These are phyloP conservation scores for Bassia scoparia DNA, from an alignment of 148 eudicot genomes.

Conservation along the genomic window DNA sequence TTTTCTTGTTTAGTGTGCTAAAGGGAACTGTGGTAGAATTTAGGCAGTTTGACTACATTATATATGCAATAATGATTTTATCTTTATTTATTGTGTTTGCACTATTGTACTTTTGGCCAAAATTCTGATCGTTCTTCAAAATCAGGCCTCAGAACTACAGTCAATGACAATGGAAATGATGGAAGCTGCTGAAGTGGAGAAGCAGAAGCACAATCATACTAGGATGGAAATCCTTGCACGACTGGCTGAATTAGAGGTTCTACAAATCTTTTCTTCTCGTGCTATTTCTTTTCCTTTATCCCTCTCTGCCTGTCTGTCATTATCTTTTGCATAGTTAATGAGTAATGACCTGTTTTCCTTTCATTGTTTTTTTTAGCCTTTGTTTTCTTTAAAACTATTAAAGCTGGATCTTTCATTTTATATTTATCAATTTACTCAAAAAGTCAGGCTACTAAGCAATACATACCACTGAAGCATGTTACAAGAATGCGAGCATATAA, in stretches of 20 bases:
- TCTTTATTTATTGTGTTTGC: neutral
- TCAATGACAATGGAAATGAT: constrained; percentile 81
- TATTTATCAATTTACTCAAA: no score
- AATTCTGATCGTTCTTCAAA: constrained; percentile 2
- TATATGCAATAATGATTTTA: neutral
- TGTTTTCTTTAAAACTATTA: no score
- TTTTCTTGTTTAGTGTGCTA: neutral
- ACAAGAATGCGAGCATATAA: neutral
- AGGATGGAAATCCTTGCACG: constrained; percentile 85
- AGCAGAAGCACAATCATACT: constrained; percentile 91
- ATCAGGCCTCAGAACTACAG: constrained; percentile 86
- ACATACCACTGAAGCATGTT: neutral
- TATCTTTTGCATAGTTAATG: neutral
- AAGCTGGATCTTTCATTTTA: no score
- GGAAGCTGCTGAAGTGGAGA: constrained; percentile 92
- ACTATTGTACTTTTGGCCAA: neutral
- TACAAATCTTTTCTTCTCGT: constrained; percentile 9
- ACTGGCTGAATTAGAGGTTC: constrained; percentile 85
- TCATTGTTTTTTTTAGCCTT: no score
- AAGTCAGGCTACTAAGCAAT: no score
- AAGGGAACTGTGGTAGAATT: neutral
- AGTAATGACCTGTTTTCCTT: neutral
- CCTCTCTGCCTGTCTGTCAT: neutral
- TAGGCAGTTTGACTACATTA: neutral
- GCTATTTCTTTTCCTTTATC: neutral